Conservation (phyloP, 78 protist genomes). For the Dictyostelium brefeldianum region DNA sequence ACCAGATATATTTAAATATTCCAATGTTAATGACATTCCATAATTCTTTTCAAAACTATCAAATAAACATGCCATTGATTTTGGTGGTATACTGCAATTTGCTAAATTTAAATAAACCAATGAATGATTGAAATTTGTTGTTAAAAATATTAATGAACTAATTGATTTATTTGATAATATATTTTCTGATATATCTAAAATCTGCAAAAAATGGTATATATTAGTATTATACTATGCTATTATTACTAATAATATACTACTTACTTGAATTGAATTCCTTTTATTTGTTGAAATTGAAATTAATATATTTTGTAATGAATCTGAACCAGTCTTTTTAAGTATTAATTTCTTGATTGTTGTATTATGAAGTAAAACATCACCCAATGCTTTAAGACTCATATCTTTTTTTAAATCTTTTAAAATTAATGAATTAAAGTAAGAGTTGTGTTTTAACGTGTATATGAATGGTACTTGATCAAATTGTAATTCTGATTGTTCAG, state of each 20-base stretch:
- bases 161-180: slow-evolving; percentile 34
- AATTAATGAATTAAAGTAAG: slow-evolving; percentile 22
- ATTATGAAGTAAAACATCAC: slow-evolving; percentile 47
- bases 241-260: background rate
- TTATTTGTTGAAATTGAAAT: slow-evolving; percentile 49
- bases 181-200: slow-evolving; percentile 59
- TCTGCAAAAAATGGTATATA: background rate
- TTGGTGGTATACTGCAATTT: slow-evolving; percentile 57
- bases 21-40: slow-evolving; percentile 75
- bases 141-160: slow-evolving; percentile 35
- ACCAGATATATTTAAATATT: slow-evolving; percentile 65
- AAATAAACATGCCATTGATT: slow-evolving; percentile 31
- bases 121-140: slow-evolving; percentile 33
- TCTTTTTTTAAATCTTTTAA: slow-evolving; percentile 56
- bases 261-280: slow-evolving; percentile 51
- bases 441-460: slow-evolving; percentile 21
- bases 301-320: slow-evolving; percentile 48
- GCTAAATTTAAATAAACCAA: slow-evolving; percentile 39
- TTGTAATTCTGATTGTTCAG: slow-evolving; percentile 24
- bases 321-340: slow-evolving; percentile 13
- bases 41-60: slow-evolving; percentile 67
- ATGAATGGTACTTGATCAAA: slow-evolving; percentile 54
- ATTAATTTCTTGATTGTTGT: slow-evolving; percentile 34
- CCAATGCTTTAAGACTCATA: slow-evolving; percentile 19
- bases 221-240: background rate